Base-by-base conservation (phyloP, 495 filamentous ascomycete genomes). In the Hypoxylon subgilvum region DNA sequence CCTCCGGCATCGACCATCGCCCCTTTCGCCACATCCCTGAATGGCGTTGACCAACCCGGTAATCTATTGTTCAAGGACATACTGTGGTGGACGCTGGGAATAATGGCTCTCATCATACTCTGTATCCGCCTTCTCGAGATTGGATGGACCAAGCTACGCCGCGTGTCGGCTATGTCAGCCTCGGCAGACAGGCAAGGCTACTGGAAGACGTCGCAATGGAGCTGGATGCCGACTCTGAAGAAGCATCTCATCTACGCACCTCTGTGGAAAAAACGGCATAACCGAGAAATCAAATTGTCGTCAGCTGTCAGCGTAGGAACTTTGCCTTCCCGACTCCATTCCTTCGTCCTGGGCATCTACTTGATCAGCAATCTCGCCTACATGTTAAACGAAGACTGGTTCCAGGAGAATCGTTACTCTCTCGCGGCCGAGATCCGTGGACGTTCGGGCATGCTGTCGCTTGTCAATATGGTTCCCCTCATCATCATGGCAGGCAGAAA, bases 201-300 rank as follows among this genome's bases (percentile, higher is more conserved):
- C 56, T 84, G 79, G 78, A 77, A 71, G 52, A 38, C 51, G 14
- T 71, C 72, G 28, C 76, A 77, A 38, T 74, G 72, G 71, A 70
- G 68, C 40, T 78, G 77, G 78, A 77, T 82, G 74, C 79, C 81
- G 17, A 68, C 67, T 44, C 57, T 96, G 63, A 96, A 96, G 77
- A 84, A 83, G 57, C 78, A 93, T 65, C 66, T 96, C 44, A 79
- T 96, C 60, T 91, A 92, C 69, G 93, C 94, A 7, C 92, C 94
- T 1, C 73, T 97, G 16, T 86, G 89, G 71, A 82, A 81, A 8
- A 88, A 82, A 57, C 85, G 93, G 21, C 93, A 97, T 75, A 95
- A 94, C 74, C 84, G 87, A 46, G 92, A 96, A 69, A 84, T 96
- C 58, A 83, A 84, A 59, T 72, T 97, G 4, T 93, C 88, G 4